Conservation (phyloP, 352 stramenopile genomes). For the Phytophthora podocarpi region DNA sequence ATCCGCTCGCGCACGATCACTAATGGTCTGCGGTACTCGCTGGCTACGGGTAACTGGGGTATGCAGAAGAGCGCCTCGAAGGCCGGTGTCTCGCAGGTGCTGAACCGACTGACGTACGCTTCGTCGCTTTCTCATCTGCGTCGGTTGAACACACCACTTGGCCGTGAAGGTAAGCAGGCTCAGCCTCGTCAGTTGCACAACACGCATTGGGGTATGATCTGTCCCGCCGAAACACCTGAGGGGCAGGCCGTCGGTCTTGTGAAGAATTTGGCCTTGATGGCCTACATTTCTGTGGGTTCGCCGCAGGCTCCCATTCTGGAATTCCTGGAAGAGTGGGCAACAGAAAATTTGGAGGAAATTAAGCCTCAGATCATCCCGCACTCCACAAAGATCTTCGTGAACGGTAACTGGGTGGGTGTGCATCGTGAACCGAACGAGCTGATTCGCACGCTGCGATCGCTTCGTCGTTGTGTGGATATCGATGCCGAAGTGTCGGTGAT, state of each 20-base stretch:
- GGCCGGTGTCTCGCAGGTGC: conserved; percentile 98
- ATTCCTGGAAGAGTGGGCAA: conserved; percentile 98
- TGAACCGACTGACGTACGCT: conserved; percentile 99
- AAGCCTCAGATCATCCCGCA: conserved; percentile 97
- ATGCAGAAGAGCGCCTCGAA: conserved; percentile 95
- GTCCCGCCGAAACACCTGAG: conserved; percentile 95
- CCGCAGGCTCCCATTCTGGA: conserved; percentile 96
- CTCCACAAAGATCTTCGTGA: conserved; percentile 99
- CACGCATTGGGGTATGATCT: conserved; percentile 99
- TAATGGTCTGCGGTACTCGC: conserved; percentile 98
- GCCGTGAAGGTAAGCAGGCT: conserved; percentile 98
- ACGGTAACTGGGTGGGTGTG: conserved; percentile 99
- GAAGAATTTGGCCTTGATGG: conserved; percentile 99
- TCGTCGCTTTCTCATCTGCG: conserved; percentile 98
- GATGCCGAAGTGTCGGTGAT: conserved; percentile 99
- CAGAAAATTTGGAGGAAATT: conserved; percentile 98
- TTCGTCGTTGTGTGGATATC: conserved; percentile 97
- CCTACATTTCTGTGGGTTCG: conserved; percentile 96
- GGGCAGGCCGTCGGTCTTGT: conserved; percentile 95
- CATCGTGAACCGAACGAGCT: conserved; percentile 97
- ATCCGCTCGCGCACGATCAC: conserved; percentile 99
- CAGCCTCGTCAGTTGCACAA: conserved; percentile 99
- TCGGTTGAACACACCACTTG: conserved; percentile 99
- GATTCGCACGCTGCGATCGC: conserved; percentile 94
- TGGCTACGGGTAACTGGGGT: conserved; percentile 99